phyloP scores from a whole-genome alignment of 2,329 filamentous ascomycete species.

The Sarocladiaceae sp. region DNA sequence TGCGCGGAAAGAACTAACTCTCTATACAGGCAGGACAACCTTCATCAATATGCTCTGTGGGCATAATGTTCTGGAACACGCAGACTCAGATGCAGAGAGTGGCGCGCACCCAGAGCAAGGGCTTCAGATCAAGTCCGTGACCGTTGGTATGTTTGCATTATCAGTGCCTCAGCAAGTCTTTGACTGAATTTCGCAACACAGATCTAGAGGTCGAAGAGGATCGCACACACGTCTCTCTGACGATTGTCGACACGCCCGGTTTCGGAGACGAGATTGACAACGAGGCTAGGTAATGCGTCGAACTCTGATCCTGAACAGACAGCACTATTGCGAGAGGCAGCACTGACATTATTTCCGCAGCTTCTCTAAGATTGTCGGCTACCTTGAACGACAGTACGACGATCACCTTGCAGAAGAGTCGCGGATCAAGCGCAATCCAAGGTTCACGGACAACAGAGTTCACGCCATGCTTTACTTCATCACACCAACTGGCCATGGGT shows the following conservation, averaged over 20 bases:
- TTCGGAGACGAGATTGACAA: slow-evolving; percentile 99
- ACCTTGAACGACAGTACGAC: slow-evolving; percentile 98
- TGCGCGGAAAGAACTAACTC: background rate
- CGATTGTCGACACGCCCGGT: slow-evolving; percentile 96
- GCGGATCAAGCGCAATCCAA: slow-evolving; percentile 99
- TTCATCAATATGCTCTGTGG: slow-evolving; percentile 99
- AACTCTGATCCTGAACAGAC: slow-evolving; percentile 9
- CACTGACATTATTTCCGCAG: slow-evolving; percentile 36
- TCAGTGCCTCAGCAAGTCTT: background rate
- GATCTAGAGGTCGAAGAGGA: slow-evolving; percentile 97
- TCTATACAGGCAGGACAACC: slow-evolving; percentile 76
- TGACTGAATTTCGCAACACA: slow-evolving; percentile 28
- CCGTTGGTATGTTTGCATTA: slow-evolving; percentile 68
- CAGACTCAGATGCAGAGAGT: slow-evolving; percentile 86
- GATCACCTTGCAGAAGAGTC: slow-evolving; percentile 99
- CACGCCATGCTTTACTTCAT: slow-evolving; percentile 99
- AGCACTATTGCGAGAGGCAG: background rate
- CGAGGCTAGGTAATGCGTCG: slow-evolving; percentile 95
- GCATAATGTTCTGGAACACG: slow-evolving; percentile 84
- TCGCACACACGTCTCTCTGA: slow-evolving; percentile 95
- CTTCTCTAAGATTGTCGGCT: slow-evolving; percentile 96
- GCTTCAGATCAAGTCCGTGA: slow-evolving; percentile 97
- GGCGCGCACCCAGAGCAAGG: slow-evolving; percentile 92
- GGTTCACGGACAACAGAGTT: slow-evolving; percentile 98
- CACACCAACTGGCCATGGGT: slow-evolving; percentile 94